Evolutionary conservation across 2,329 filamentous ascomycete species (phyloP).

Genomic region (Pleomassaria siparia): DNA sequence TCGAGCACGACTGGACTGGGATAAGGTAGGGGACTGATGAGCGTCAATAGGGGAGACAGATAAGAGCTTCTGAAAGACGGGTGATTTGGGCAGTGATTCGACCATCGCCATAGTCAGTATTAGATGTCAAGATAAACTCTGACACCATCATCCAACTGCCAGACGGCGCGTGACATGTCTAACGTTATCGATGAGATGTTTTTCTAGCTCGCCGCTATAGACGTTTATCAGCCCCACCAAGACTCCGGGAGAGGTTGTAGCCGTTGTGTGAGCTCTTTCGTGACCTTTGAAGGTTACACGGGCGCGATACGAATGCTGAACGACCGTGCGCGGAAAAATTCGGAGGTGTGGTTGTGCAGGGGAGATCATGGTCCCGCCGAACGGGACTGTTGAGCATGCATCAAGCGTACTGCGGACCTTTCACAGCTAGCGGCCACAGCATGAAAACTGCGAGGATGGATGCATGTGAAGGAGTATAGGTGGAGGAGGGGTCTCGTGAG

Average conservation of each 20-base stretch:
- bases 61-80: conserved; percentile 12
- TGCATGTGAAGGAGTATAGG: conserved; percentile 14
- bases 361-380: conserved; percentile 6
- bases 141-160: not conserved
- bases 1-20: conserved; percentile 3
- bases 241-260: not conserved
- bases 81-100: conserved; percentile 3
- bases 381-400: conserved; percentile 3
- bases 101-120: conserved; percentile 2
- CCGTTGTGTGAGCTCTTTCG: conserved; percentile 2
- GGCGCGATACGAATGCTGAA: not conserved
- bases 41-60: conserved; percentile 8
- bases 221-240: conserved; percentile 4
- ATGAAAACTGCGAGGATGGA: not conserved
- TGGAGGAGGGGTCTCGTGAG: conserved; percentile 20
- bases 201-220: conserved; percentile 9
- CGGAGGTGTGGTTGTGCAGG: conserved; percentile 8
- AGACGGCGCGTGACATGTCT: not conserved
- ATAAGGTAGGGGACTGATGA: conserved; percentile 8
- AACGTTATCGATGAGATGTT: not conserved
- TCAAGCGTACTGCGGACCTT: not conserved
- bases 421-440: not conserved
- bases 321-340: conserved; percentile 8
- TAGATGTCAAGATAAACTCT: too few species aligned
- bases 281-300: not conserved